Percentiles rank a stretch among this genome's conserved stretches.
These are phyloP conservation scores for Grosmannia huntii DNA, from an alignment of 2,329 filamentous ascomycete genomes.

Conservation along the genomic window DNA sequence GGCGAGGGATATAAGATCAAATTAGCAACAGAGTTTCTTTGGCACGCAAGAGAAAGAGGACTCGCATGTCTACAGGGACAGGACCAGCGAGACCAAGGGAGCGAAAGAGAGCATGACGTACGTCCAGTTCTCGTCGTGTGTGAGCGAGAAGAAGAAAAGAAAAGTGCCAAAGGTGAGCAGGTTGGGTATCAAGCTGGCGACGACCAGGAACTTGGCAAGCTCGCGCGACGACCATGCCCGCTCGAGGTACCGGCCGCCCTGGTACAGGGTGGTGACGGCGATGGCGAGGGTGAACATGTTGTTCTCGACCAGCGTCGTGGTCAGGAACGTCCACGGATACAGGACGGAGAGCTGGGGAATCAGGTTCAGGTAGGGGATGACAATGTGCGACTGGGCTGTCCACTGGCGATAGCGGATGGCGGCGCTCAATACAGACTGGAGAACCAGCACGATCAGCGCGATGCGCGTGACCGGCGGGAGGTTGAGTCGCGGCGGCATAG, in stretches of 20 bases:
- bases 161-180: constrained; percentile 60
- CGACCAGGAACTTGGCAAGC: constrained; percentile 77
- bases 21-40: neutral
- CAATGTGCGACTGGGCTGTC: constrained; percentile 48
- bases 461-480: constrained; percentile 83
- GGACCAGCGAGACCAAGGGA: neutral
- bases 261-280: constrained; percentile 68
- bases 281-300: constrained; percentile 79
- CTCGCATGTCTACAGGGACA: too few species aligned
- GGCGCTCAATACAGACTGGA: constrained; percentile 73
- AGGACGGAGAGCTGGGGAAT: constrained; percentile 71
- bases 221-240: constrained; percentile 88
- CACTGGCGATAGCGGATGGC: constrained; percentile 62
- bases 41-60: constrained; percentile 1
- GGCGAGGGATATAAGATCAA: neutral
- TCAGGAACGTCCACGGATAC: constrained; percentile 88
- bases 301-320: constrained; percentile 79
- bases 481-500: constrained; percentile 74
- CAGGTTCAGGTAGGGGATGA: constrained; percentile 77
- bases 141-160: constrained; percentile 54
- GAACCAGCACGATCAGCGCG: constrained; percentile 60
- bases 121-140: constrained; percentile 55
- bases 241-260: constrained; percentile 90
- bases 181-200: constrained; percentile 72
- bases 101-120: constrained; percentile 23